A percentile compares a stretch with the other conserved stretches of the same genome.
These are phyloP conservation scores for Lipomyces sp. DNA, from an alignment of 805 yeast genomes.

Conservation along the genomic window DNA sequence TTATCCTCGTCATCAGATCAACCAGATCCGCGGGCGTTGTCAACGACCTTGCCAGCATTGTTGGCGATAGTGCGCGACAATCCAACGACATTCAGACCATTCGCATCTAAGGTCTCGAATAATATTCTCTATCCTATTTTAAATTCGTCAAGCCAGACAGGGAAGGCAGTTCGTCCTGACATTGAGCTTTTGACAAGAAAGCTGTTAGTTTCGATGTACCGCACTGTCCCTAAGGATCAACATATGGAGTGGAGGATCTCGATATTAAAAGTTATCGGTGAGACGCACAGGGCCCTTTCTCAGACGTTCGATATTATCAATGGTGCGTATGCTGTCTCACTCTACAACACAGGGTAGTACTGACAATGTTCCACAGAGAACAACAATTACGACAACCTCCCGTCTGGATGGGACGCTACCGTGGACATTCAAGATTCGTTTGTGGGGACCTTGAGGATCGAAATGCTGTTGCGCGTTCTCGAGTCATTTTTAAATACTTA, in stretches of 20 bases:
- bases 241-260: constrained; percentile 28
- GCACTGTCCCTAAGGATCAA: constrained; percentile 25
- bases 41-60: constrained; percentile 26
- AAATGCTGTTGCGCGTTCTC: constrained; percentile 25
- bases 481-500: constrained; percentile 19
- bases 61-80: constrained; percentile 13
- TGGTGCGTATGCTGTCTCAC: constrained; percentile 3
- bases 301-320: constrained; percentile 12
- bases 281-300: constrained; percentile 21
- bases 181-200: constrained; percentile 25
- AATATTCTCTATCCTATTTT: constrained; percentile 25
- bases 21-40: constrained; percentile 4
- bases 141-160: constrained; percentile 12
- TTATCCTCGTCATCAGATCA: constrained; percentile 7
- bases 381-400: constrained; percentile 6
- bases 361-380: constrained; percentile 9
- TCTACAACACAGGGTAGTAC: background rate
- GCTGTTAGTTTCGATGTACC: constrained; percentile 20
- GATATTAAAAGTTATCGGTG: constrained; percentile 17
- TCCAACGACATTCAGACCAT: constrained; percentile 31
- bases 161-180: constrained; percentile 4
- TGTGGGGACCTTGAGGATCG: constrained; percentile 23
- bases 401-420: constrained; percentile 25
- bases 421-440: constrained; percentile 11
- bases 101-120: constrained; percentile 12